Base-by-base conservation (phyloP, 169 alveolate genomes). In the Theileria parva region DNA sequence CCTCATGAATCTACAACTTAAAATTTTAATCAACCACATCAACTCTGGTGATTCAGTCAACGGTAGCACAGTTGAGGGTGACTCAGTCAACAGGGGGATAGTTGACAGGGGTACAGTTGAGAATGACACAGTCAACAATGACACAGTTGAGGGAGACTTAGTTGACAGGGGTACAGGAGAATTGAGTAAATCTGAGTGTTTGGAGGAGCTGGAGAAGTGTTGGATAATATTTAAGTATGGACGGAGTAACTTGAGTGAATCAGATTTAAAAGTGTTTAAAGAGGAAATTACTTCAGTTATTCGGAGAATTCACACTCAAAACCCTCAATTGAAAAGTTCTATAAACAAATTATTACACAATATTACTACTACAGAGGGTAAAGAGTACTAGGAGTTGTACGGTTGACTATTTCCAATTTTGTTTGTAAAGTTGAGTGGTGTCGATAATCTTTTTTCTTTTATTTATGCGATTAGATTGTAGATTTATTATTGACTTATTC, bases 1-100 rank as follows among this genome's bases (percentile, higher is more conserved):
- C 21, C 76, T 81, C 51, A 48, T 73, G 37, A 78, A 81, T 28
- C 67, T 74, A 67, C 85, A 81, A 39, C 75, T 81, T 37, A 77
- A 81, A 44, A 44, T 44, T 11, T 11, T 44, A 7, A 7, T 44
- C 53, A 44, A 44, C 53, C 53, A 11, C 53, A 44, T 11, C 53
- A 13, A 44, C 15, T 6, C 48, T 4, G 17, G 17, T 44, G 17
- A 44, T 44, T 4, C 48, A 6, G 48, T 4, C 8, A 37, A 4
- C 8, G 53, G 17, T 44, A 8, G 8, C 17, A 44, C 53, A 44
- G 19, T 44, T 4, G 8, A 44, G 53, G 17, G 37, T n/a, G n/a
- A n/a, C n/a, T n/a, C n/a, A n/a, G n/a, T n/a, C n/a, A n/a, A n/a
- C n/a, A 37, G 13, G 8, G 48, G 4, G 48, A 37, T 37, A 8